phyloP scores from a whole-genome alignment of 108 stramenopile species.

The Hondaea fermentalgiana region DNA sequence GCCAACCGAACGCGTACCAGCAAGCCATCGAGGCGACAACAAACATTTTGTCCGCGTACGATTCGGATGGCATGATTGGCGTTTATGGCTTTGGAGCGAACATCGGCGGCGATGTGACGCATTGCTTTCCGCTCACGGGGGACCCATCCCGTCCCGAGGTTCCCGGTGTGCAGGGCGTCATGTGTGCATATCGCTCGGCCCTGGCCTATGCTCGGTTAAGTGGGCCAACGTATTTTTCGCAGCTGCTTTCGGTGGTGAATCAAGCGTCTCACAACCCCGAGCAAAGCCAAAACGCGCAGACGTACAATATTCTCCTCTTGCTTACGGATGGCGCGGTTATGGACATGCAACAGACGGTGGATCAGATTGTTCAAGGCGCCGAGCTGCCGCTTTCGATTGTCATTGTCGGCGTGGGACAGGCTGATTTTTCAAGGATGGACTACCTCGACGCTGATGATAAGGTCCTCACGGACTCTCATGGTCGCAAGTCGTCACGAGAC shows the following conservation, averaged over 20 bases:
- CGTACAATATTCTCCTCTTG: constrained; percentile 37
- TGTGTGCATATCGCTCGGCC: constrained; percentile 24
- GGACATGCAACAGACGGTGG: constrained; percentile 36
- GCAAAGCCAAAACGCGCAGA: constrained; percentile 26
- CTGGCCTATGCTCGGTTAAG: constrained; percentile 21
- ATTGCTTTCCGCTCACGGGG: constrained; percentile 35
- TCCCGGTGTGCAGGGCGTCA: constrained; percentile 30
- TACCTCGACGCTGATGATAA: not conserved
- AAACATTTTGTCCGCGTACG: constrained; percentile 36
- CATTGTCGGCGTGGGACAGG: constrained; percentile 51
- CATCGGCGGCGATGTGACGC: constrained; percentile 28
- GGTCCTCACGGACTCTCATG: not conserved
- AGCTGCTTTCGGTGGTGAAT: constrained; percentile 26
- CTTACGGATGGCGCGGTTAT: constrained; percentile 43
- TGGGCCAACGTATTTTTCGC: constrained; percentile 41
- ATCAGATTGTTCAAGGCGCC: constrained; percentile 27
- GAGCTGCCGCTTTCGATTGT: constrained; percentile 43
- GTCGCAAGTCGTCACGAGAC: constrained; percentile 28
- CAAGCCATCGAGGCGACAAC: constrained; percentile 33
- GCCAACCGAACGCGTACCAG: constrained; percentile 24
- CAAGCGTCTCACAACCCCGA: constrained; percentile 1
- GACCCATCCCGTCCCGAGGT: constrained; percentile 27
- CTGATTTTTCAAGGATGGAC: constrained; percentile 40
- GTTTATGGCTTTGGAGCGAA: constrained; percentile 48
- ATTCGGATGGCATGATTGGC: constrained; percentile 39